phyloP scores from a whole-genome alignment of 176 grass and related monocot genomes.

The Raddia distichophylla region DNA sequence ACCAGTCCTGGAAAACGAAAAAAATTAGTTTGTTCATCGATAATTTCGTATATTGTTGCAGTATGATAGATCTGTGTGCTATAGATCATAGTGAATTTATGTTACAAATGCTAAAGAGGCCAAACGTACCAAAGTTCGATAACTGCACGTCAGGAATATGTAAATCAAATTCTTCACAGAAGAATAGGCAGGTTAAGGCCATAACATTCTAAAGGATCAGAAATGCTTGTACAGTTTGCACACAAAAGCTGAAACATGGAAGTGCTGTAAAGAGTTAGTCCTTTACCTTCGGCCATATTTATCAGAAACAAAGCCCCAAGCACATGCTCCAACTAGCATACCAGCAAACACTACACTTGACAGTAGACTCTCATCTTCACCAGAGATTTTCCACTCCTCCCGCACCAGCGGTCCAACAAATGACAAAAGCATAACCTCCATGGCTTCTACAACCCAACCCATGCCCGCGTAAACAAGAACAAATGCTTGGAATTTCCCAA shows the following conservation, averaged over 20 bases:
- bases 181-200: neutral
- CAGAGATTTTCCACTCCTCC: slow-evolving; percentile 69
- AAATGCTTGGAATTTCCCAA: slow-evolving; percentile 77
- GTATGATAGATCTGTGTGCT: slow-evolving; percentile 1
- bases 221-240: neutral
- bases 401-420: slow-evolving; percentile 74
- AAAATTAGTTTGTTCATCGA: slow-evolving; percentile 29
- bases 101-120: neutral
- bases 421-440: slow-evolving; percentile 88
- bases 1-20: slow-evolving; percentile 63
- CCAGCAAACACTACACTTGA: slow-evolving; percentile 85
- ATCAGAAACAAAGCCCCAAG: slow-evolving; percentile 80
- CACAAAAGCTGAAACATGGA: neutral
- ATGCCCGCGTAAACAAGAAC: slow-evolving; percentile 83
- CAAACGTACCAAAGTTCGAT: neutral
- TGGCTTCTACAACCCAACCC: slow-evolving; percentile 74
- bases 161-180: neutral
- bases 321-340: slow-evolving; percentile 77
- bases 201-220: neutral
- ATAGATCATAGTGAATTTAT: neutral
- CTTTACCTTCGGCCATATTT: slow-evolving; percentile 76
- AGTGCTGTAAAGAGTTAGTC: neutral
- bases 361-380: slow-evolving; percentile 61
- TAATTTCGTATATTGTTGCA: neutral
- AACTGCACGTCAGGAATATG: neutral